These are phyloP conservation scores for Trypanosoma rangeli DNA, from an alignment of 208 protist genomes.

Conservation along the genomic window DNA sequence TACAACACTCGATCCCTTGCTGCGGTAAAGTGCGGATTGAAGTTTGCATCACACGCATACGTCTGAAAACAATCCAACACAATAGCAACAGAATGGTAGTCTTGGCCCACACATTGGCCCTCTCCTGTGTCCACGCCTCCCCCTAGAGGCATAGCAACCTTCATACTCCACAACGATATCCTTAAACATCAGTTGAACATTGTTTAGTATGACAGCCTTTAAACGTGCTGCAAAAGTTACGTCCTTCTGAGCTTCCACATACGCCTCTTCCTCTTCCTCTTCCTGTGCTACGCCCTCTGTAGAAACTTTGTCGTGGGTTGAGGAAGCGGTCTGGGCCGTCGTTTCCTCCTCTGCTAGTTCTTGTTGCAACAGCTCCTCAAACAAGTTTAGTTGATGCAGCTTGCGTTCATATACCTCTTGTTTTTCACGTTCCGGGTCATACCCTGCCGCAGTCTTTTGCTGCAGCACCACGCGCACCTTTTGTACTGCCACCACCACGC, in stretches of 20 bases:
- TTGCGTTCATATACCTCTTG: constrained; percentile 50
- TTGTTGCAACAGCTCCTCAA: constrained; percentile 44
- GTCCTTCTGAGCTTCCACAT: constrained; percentile 26
- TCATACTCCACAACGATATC: constrained; percentile 61
- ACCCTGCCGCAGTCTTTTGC: constrained; percentile 53
- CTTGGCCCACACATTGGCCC: background rate
- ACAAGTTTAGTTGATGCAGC: constrained; percentile 39
- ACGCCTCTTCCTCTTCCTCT: background rate
- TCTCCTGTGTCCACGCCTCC: background rate
- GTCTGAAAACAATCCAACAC: constrained; percentile 43
- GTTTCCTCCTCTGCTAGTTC: constrained; percentile 5
- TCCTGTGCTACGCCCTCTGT: background rate
- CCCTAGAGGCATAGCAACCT: constrained; percentile 14
- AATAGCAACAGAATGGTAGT: constrained; percentile 28
- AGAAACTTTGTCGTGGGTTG: background rate
- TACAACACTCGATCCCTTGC: constrained; percentile 42
- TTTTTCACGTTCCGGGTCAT: constrained; percentile 45
- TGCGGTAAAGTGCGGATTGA: constrained; percentile 45
- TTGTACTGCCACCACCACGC: constrained; percentile 58
- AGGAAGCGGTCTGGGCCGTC: background rate
- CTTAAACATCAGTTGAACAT: constrained; percentile 63
- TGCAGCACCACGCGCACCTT: constrained; percentile 53
- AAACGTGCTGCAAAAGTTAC: constrained; percentile 72
- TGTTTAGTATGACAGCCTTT: constrained; percentile 78
- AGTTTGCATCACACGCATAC: constrained; percentile 57